Evolutionary conservation across 73 alveolate species (phyloP), one percentile per base, ranked within the genome.

Genomic region (Symbiodinium natans): DNA sequence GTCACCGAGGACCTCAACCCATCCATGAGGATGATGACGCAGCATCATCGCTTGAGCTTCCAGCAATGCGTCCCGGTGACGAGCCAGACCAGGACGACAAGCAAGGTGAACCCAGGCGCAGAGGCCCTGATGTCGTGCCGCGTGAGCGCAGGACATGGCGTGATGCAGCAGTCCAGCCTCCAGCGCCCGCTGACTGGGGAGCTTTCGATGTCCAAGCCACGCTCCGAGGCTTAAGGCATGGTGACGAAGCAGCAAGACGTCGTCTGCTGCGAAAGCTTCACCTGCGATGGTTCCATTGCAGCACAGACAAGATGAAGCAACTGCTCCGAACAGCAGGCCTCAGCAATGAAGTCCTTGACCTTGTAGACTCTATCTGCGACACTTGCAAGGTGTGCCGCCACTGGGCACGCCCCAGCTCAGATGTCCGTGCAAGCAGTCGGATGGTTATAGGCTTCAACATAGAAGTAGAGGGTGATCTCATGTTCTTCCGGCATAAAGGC

Each of bases 381-480:
- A 52, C 93, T 10, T 86, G 93, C 38, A 1, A 40, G 25, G 52
- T 54, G 3, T 86, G 93, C 83, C 42, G 82, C 17, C 48, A n/a
- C 3, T 86, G 93, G 93, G 27, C 56, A 0, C 68, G 73, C 0
- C 93, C 83, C 0, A 0, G 38, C 0, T 1, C 48, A 7, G 82
- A 86, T 27, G 40, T 29, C 34, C n/a, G 21, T 0, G 83, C 93
- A 1, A 6, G 36, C 9, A 7, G 1, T 34, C 4, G 84, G 25
- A 5, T 87, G 27, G 85, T 59, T 0, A 56, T 46, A 0, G 54
- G 71, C 0, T 87, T 87, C 85, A 87, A 87, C 85, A 33, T 34
- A 0, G 94, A 87, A 13, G 85, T 87, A 0, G 94, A 87, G n/a
- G 94, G 85, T 2, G 94, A 54, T 27, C n/a, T 87, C 33, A 36